phyloP scores from a whole-genome alignment of 257 asterid genomes.

The Echites panduratus region DNA sequence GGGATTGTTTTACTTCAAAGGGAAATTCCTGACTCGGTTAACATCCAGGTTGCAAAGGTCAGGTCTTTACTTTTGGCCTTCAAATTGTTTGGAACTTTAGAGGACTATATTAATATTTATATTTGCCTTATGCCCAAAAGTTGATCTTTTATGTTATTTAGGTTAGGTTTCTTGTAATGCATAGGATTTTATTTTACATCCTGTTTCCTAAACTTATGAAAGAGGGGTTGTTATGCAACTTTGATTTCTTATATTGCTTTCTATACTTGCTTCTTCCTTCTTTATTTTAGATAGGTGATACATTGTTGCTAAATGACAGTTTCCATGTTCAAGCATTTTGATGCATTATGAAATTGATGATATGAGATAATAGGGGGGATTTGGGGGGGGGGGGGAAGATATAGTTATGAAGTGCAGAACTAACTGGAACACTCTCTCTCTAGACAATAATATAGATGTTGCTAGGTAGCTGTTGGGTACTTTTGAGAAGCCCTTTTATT shows the following conservation, averaged over 20 bases:
- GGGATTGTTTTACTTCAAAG: conserved; percentile 95
- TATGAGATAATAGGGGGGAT: not conserved
- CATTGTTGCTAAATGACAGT: not conserved
- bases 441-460: not conserved
- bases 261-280: not conserved
- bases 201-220: not conserved
- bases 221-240: not conserved
- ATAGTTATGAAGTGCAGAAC: too few relatives aligned
- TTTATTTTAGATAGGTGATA: not conserved
- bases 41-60: conserved; percentile 90
- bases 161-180: not conserved
- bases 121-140: not conserved
- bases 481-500: not conserved
- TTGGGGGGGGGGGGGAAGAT: not conserved
- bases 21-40: conserved; percentile 90
- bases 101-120: conserved; percentile 2
- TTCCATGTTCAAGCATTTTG: not conserved
- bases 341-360: not conserved
- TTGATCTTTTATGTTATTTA: not conserved
- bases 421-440: not conserved
- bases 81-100: not conserved
- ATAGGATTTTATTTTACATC: not conserved
- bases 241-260: not conserved
- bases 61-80: conserved; percentile 18
- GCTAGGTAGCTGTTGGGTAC: not conserved